These are phyloP conservation scores for Aschersonia sp. DNA, from an alignment of 2,329 filamentous ascomycete species.

Conservation along the genomic window DNA sequence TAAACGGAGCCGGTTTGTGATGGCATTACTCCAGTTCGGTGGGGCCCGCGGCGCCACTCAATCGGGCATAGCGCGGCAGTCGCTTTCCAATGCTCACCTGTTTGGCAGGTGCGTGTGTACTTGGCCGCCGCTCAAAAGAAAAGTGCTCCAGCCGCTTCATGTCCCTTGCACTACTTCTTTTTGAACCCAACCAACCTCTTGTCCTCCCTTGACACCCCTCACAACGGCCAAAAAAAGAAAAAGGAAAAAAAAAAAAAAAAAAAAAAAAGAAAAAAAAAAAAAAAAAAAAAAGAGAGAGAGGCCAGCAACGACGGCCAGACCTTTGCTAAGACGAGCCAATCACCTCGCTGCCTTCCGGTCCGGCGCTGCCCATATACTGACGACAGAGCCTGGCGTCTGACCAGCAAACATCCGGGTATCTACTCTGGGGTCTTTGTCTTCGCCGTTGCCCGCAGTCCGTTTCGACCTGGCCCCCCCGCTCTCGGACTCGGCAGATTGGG, in stretches of 20 bases:
- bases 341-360: too few species aligned
- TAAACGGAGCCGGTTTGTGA: neutral
- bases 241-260: neutral
- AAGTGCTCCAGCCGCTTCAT: conserved; percentile 3
- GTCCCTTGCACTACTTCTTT: conserved; percentile 6
- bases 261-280: neutral
- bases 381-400: neutral
- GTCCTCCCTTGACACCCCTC: conserved; percentile 1
- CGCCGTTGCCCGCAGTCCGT: too few species aligned
- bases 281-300: neutral
- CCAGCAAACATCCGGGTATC: neutral
- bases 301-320: neutral
- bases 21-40: conserved; percentile 1
- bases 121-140: conserved; percentile 1
- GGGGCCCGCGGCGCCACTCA: neutral
- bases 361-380: too few species aligned
- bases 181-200: conserved; percentile 1
- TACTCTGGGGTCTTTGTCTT: neutral
- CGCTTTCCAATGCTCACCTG: too few species aligned
- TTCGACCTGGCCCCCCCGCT: neutral
- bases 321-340: neutral
- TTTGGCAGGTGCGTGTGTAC: neutral
- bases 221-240: neutral
- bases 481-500: neutral
- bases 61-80: neutral